phyloP scores from a whole-genome alignment of 169 alveolate species.

The Besnoitia besnoiti region DNA sequence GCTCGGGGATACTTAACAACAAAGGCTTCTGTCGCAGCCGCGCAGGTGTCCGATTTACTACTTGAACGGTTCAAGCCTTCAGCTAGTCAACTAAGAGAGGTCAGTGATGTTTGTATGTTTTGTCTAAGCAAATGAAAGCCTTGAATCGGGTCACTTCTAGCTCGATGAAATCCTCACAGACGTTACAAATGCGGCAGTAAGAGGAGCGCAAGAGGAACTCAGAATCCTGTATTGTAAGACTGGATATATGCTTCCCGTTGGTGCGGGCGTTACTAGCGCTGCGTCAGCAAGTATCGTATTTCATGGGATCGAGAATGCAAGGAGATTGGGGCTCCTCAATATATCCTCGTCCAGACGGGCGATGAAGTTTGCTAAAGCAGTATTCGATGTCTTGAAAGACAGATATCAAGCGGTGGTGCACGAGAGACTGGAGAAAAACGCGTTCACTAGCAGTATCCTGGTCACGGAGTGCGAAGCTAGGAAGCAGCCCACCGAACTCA shows the following conservation, averaged over 20 bases:
- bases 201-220: not conserved
- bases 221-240: not conserved
- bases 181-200: not conserved
- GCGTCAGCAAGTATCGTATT: not conserved
- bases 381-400: not conserved
- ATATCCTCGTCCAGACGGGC: not conserved
- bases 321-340: not conserved
- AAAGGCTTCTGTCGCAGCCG: conserved; percentile 17
- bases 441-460: not conserved
- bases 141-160: not conserved
- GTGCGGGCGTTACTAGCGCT: not conserved
- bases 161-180: not conserved
- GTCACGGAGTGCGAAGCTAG: not conserved
- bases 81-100: not conserved
- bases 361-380: not conserved
- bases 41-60: not conserved
- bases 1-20: conserved; percentile 1
- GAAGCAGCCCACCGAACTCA: not conserved
- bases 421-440: not conserved
- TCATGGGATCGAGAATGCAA: not conserved
- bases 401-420: not conserved
- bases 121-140: too few relatives aligned
- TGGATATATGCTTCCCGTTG: not conserved
- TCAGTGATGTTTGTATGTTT: too few relatives aligned
- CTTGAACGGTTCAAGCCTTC: not conserved